Evolutionary conservation across 1,284 basidiomycete genomes (phyloP).

Genomic region (Moesziomyces aphidis): DNA sequence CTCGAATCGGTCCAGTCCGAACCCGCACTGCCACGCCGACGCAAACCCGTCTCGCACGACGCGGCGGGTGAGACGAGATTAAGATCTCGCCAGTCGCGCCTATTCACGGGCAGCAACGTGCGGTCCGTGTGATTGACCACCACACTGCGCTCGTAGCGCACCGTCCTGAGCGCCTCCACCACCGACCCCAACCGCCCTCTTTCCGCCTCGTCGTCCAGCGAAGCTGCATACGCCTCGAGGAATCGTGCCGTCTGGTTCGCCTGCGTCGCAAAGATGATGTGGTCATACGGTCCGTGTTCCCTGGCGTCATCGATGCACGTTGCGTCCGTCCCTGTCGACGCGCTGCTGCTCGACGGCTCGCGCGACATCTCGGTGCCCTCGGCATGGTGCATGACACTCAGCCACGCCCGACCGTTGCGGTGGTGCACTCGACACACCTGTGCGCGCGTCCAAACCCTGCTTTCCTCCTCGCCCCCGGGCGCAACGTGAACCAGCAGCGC

Average conservation of each 20-base stretch:
- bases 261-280: constrained; percentile 64
- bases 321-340: constrained; percentile 8
- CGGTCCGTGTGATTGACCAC: constrained; percentile 58
- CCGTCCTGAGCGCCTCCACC: constrained; percentile 12
- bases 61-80: constrained; percentile 46
- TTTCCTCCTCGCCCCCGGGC: constrained; percentile 2
- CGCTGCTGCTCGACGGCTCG: constrained; percentile 3
- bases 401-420: constrained; percentile 7
- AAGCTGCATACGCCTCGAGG: constrained; percentile 26
- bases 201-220: not conserved
- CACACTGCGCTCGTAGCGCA: constrained; percentile 42
- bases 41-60: too few species aligned
- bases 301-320: constrained; percentile 7
- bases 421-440: constrained; percentile 9
- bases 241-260: constrained; percentile 57
- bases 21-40: not conserved
- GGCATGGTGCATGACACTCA: constrained; percentile 22
- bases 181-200: constrained; percentile 8
- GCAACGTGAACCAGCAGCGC: constrained; percentile 39
- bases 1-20: constrained; percentile 10
- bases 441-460: constrained; percentile 28
- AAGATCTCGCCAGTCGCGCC: constrained; percentile 52
- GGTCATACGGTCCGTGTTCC: constrained; percentile 51
- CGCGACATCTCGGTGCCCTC: not conserved
- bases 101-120: constrained; percentile 27